Evolutionary conservation across 179 eudicot species (phyloP), one percentile per base, ranked within the genome.

Genomic region (Vitellaria paradoxa): DNA sequence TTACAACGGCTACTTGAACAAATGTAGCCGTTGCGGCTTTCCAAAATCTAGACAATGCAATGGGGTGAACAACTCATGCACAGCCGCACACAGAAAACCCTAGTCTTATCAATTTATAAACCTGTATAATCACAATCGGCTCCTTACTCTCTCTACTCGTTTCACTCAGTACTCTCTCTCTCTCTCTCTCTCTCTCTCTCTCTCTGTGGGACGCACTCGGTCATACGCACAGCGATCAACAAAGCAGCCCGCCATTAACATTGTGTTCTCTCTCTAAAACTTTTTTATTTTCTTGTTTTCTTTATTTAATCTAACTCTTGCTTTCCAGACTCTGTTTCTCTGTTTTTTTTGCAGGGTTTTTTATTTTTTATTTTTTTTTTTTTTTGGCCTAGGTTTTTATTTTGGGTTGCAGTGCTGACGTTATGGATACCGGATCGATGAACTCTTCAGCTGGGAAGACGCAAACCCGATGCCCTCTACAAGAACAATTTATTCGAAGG

Each of bases 381-480:
- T 49, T 59, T 69, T 37, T 21, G 13, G 0, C 62, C 45, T 24
- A 42, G 74, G 59, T 70, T 61, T 46, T 53, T 15, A 50, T 1
- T 18, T 47, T 49, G 65, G 56, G 57, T 20, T 20, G 11, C 50
- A 72, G 37, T 52, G 65, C 45, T 18, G 4, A 14, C 30, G 9
- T 80, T 71, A 86, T 86, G 88, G 86, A 83, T 73, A 78, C 86
- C 83, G 86, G 84, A 77, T 73, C 67, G 11, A 15, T 68, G 12
- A 68, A 24, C 9, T 78, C 81, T 49, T 83, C 84, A 9, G 15
- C 77, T 0, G 80, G 56, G 69, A 86, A 83, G 77, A 50, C 82
- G 7, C 78, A 56, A 62, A 76, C 81, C 8, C 77, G 86, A 66
- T 79, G 52, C 75, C 88, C 88, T 5, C 88, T 85, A 66, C 86